Base-by-base conservation (phyloP, 192 early-diverging fungal species). In the Rhizoclosmatium sp. region DNA sequence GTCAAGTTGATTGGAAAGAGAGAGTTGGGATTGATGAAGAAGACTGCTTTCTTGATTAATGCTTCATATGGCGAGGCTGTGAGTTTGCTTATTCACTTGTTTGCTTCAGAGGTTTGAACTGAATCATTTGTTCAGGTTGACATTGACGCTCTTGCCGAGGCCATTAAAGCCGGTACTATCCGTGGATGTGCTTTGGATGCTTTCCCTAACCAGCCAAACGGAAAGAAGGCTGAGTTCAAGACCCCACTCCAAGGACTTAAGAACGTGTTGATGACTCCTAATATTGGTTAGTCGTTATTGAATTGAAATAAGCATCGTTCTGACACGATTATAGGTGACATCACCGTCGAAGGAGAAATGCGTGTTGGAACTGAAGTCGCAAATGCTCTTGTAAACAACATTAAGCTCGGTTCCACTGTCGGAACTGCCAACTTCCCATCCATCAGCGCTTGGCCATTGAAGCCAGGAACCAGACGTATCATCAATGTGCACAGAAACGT, bases 401-500 rank as follows among this genome's bases (percentile, higher is more conserved):
- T 88, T 59, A 69, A 60, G 10, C 79, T 85, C 9, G 87, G 87
- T 41, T 79, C 81, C 64, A 88, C 85, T 2, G 78, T 85, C 23
- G 87, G 87, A 42, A 74, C 86, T 51, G 81, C 85, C 58, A 88
- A 88, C 82, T 88, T 88, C 82, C 85, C 85, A 21, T 81, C 74
- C 48, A 68, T 88, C 47, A 66, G 71, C 21, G 80, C 82, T 19
- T 85, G 82, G 83, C 69, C 81, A 7, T 12, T 84, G 12, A 67
- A 78, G 67, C 48, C 78, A 41, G 80, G 82, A 48, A 76, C 78
- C 41, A 41, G 84, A 39, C 71, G 85, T 31, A 85, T 88, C 75
- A 42, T 87, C 19, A 82, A 81, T 75, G 79, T 88, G 71, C 87
- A 88, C 85, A 46, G 78, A 31, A 88, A 88, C 59, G 82, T 86